Conservation (phyloP, 2,329 filamentous ascomycete species). For the Thelonectria blattea region DNA sequence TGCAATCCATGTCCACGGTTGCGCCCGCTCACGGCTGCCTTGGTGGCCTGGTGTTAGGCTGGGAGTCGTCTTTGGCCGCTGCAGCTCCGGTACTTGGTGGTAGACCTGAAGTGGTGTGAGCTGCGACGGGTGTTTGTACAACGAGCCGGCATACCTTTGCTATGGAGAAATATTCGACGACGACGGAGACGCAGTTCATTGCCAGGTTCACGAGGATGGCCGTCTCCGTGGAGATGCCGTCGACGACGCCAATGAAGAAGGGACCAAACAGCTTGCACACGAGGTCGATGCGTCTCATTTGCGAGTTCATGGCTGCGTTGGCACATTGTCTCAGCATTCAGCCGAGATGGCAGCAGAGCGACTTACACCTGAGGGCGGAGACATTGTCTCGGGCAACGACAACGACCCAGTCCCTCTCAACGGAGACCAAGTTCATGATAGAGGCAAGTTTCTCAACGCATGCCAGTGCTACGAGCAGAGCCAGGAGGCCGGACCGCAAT, state of each 20-base stretch:
- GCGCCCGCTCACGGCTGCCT: background rate
- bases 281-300: slow-evolving; percentile 68
- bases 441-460: slow-evolving; percentile 73
- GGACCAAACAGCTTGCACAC: slow-evolving; percentile 65
- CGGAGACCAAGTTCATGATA: slow-evolving; percentile 68
- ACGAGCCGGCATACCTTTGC: slow-evolving; percentile 23
- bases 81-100: slow-evolving; percentile 36
- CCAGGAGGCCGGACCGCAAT: slow-evolving; percentile 40
- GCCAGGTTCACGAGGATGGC: slow-evolving; percentile 57
- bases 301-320: slow-evolving; percentile 55
- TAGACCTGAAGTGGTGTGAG: slow-evolving; percentile 33
- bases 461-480: slow-evolving; percentile 56
- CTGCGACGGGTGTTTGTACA: too few relatives aligned
- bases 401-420: slow-evolving; percentile 74
- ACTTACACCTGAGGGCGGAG: slow-evolving; percentile 29
- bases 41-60: slow-evolving; percentile 2
- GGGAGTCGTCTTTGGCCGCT: slow-evolving; percentile 27
- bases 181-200: slow-evolving; percentile 56
- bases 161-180: slow-evolving; percentile 61
- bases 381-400: slow-evolving; percentile 34
- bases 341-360: background rate
- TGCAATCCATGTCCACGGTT: slow-evolving; percentile 4
- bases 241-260: slow-evolving; percentile 59
- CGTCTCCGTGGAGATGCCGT: slow-evolving; percentile 52
- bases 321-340: background rate